These are phyloP conservation scores for Diutina scorzettiae DNA, from an alignment of 1,139 yeast genomes.

Conservation along the genomic window DNA sequence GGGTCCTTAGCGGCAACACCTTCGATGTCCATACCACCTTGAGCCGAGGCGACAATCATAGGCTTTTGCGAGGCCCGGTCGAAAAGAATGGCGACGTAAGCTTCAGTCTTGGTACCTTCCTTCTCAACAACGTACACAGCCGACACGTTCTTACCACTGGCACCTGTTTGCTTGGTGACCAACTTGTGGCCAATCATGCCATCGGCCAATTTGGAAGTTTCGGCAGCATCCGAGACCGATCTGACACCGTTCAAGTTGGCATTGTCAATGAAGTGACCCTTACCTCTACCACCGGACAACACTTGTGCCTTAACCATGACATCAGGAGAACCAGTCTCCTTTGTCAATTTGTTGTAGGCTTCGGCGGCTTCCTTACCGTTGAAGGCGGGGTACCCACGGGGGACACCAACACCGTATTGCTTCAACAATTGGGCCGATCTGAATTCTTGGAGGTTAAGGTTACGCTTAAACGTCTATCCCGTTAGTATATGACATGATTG, in stretches of 20 bases:
- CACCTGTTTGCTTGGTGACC: constrained; percentile 96
- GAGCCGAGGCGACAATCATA: constrained; percentile 88
- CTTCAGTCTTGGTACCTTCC: constrained; percentile 87
- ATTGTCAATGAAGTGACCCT: constrained; percentile 81
- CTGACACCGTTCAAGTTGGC: constrained; percentile 97
- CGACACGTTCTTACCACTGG: constrained; percentile 92
- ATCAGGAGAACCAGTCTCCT: constrained; percentile 43
- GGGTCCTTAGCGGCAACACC: constrained; percentile 94
- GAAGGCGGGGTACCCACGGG: constrained; percentile 83
- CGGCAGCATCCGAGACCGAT: constrained; percentile 73
- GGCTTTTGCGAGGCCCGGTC: constrained; percentile 90
- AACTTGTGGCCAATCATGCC: constrained; percentile 89
- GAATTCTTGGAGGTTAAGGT: constrained; percentile 86
- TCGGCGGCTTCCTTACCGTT: constrained; percentile 82
- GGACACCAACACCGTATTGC: constrained; percentile 80
- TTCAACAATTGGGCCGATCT: constrained; percentile 86
- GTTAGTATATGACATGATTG: constrained; percentile 11
- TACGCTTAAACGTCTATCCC: constrained; percentile 34
- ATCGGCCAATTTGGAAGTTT: constrained; percentile 76
- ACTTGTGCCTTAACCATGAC: constrained; percentile 97
- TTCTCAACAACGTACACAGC: constrained; percentile 95
- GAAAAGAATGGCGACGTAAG: constrained; percentile 87
- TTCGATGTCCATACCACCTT: constrained; percentile 99
- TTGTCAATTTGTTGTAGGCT: constrained; percentile 46
- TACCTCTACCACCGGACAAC: constrained; percentile 98